Conservation (phyloP, 805 yeast species). For the Kluyveromyces starmeri region DNA sequence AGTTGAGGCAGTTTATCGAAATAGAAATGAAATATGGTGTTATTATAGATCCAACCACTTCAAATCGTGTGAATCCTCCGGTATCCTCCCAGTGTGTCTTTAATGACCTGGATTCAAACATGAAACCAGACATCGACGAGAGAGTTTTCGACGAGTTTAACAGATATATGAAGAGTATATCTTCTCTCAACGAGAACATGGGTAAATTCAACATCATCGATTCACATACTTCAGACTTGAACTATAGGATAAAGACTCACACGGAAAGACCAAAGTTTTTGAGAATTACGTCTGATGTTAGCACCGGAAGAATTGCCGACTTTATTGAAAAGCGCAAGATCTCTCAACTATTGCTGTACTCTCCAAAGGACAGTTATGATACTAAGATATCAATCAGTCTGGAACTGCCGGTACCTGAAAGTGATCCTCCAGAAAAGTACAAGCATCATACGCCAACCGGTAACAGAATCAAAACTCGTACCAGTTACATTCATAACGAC, state of each 20-base stretch:
- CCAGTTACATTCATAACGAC: conserved; percentile 62
- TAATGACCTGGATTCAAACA: conserved; percentile 47
- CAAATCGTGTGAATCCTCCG: conserved; percentile 54
- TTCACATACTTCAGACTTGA: conserved; percentile 53
- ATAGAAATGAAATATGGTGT: conserved; percentile 69
- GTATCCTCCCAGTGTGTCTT: conserved; percentile 60
- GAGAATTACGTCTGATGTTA: conserved; percentile 58
- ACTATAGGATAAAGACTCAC: conserved; percentile 52
- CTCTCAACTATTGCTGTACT: conserved; percentile 60
- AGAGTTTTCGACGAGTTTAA: conserved; percentile 50
- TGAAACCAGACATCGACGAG: conserved; percentile 59
- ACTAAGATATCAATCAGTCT: conserved; percentile 64
- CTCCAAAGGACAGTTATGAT: conserved; percentile 74
- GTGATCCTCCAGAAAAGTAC: conserved; percentile 46
- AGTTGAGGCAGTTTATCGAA: conserved; percentile 49
- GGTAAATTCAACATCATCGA: conserved; percentile 52
- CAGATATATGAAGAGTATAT: conserved; percentile 46
- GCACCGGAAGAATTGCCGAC: conserved; percentile 56
- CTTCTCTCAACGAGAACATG: conserved; percentile 40
- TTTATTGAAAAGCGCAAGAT: conserved; percentile 67
- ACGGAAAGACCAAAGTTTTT: conserved; percentile 57
- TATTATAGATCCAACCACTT: conserved; percentile 54
- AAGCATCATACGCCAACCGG: conserved; percentile 44
- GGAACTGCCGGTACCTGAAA: conserved; percentile 58
- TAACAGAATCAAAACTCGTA: conserved; percentile 64